Conservation (phyloP, 2,329 filamentous ascomycete genomes). For the Verticillium tricorpus region DNA sequence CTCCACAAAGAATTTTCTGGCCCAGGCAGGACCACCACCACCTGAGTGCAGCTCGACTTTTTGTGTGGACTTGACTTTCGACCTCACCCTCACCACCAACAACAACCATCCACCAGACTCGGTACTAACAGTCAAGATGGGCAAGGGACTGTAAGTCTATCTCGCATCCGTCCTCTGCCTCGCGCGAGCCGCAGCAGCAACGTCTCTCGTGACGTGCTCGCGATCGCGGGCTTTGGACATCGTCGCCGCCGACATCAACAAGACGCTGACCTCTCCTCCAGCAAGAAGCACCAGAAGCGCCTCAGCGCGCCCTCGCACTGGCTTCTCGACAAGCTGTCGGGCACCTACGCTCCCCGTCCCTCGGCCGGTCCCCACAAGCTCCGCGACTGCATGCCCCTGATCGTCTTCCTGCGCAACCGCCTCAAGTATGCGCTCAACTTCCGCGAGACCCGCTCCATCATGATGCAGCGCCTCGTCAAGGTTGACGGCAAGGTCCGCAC, state of each 20-base stretch:
- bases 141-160: constrained; percentile 56
- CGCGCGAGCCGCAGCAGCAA: not conserved
- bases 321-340: constrained; percentile 99
- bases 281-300: constrained; percentile 99
- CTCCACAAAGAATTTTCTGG: not conserved
- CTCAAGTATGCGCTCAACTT: constrained; percentile 99
- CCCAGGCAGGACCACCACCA: not conserved
- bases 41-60: not conserved
- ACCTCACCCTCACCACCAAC: constrained; percentile 32
- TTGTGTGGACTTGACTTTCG: constrained; percentile 13
- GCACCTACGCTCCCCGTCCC: constrained; percentile 70
- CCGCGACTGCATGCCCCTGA: constrained; percentile 96
- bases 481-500: constrained; percentile 99
- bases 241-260: constrained; percentile 8
- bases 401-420: constrained; percentile 95
- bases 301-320: constrained; percentile 98
- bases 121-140: constrained; percentile 48
- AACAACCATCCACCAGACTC: constrained; percentile 20
- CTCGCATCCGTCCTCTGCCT: not conserved
- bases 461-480: constrained; percentile 99
- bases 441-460: constrained; percentile 94
- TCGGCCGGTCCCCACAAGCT: constrained; percentile 96
- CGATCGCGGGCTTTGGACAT: not conserved
- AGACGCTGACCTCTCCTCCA: constrained; percentile 38
- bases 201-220: not conserved